Percentiles rank a stretch among this genome's conserved stretches.
These are phyloP conservation scores for Umbelopsis isabellina DNA, from an alignment of 192 early-diverging fungal species.

Conservation along the genomic window DNA sequence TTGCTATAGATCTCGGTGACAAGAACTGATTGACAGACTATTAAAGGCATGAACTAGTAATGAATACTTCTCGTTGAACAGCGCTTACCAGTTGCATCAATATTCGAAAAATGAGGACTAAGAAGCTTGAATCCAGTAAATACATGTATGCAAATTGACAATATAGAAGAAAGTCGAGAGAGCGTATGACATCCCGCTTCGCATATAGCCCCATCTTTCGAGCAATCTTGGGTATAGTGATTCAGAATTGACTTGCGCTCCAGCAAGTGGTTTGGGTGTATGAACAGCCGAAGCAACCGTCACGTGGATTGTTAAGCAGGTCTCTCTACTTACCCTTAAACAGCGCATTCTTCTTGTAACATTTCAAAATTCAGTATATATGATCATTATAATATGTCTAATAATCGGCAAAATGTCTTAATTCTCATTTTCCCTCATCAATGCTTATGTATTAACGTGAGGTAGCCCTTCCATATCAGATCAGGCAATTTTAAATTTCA, in stretches of 20 bases:
- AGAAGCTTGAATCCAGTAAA: slow-evolving; percentile 37
- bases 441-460: too few species aligned
- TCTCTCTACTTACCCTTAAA: too few species aligned
- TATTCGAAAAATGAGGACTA: slow-evolving; percentile 30
- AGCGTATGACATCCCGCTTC: slow-evolving; percentile 35
- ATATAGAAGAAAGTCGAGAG: slow-evolving; percentile 39
- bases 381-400: too few species aligned
- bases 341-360: too few species aligned
- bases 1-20: slow-evolving; percentile 31
- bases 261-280: background rate
- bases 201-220: slow-evolving; percentile 30
- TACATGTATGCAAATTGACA: slow-evolving; percentile 40
- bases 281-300: background rate
- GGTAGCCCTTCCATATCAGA: too few species aligned
- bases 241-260: too few species aligned
- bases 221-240: background rate
- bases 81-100: slow-evolving; percentile 33
- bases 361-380: too few species aligned
- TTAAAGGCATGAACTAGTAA: background rate
- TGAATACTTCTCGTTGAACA: background rate
- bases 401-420: too few species aligned
- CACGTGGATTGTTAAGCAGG: too few species aligned
- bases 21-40: slow-evolving; percentile 24
- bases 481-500: too few species aligned
- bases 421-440: too few species aligned